A percentile compares a stretch with the other conserved stretches of the same genome.
Conservation (phyloP, 441 rosid species). For the Hura crepitans region DNA sequence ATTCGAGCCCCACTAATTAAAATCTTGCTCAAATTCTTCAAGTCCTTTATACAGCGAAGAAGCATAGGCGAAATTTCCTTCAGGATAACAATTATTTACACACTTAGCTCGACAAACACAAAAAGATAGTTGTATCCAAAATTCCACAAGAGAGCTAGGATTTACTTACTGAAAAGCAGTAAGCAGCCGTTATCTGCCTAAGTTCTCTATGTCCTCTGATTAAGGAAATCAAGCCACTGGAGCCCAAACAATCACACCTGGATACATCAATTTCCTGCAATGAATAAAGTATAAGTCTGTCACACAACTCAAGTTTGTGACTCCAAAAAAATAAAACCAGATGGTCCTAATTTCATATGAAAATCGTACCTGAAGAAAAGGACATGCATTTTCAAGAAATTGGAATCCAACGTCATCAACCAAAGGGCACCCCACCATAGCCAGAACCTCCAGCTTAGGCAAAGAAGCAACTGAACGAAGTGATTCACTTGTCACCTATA, state of each 20-base stretch:
- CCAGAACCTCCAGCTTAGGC: constrained; percentile 55
- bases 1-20: constrained; percentile 60
- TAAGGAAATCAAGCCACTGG: constrained; percentile 47
- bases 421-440: constrained; percentile 53
- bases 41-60: constrained; percentile 39
- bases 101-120: constrained; percentile 5
- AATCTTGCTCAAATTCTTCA: constrained; percentile 54
- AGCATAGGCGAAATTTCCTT: constrained; percentile 56
- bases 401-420: constrained; percentile 63
- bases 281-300: constrained; percentile 9
- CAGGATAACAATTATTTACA: constrained; percentile 10
- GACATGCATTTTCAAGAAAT: constrained; percentile 61
- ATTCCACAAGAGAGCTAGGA: constrained; percentile 11
- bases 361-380: constrained; percentile 50
- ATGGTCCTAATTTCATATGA: neutral
- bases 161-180: constrained; percentile 61
- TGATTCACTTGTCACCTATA: constrained; percentile 69
- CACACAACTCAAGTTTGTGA: neutral
- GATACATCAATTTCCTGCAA: constrained; percentile 64
- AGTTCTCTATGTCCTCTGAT: constrained; percentile 57
- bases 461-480: constrained; percentile 57
- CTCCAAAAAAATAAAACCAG: neutral
- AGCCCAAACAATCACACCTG: constrained; percentile 64
- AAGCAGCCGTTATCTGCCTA: constrained; percentile 52
- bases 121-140: neutral